A percentile compares a stretch with the other conserved stretches of the same genome.
Conservation (phyloP, 345 rosid species). For the Rhizophora mangle region DNA sequence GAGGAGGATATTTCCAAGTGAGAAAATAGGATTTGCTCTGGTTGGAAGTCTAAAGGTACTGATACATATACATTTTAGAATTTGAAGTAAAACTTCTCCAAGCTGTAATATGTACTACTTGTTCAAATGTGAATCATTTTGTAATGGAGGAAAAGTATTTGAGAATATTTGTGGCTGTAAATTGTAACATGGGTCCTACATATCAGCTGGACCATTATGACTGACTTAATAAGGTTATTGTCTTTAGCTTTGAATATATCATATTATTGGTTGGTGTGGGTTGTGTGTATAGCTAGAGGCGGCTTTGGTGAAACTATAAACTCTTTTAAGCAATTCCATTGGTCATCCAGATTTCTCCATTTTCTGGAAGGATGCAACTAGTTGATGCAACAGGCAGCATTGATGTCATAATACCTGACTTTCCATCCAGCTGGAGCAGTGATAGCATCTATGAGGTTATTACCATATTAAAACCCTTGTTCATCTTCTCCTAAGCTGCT, state of each 20-base stretch:
- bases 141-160: neutral
- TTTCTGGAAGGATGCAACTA: conserved; percentile 73
- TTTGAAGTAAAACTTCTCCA: neutral
- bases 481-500: conserved; percentile 19
- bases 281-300: conserved; percentile 9
- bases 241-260: no score
- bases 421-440: conserved; percentile 51
- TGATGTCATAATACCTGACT: conserved; percentile 62
- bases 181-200: no score
- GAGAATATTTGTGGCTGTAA: no score
- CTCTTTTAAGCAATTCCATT: conserved; percentile 12
- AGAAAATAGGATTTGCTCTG: conserved; percentile 51
- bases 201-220: no score
- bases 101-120: neutral
- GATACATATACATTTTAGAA: conserved; percentile 1
- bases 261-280: no score
- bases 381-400: conserved; percentile 69
- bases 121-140: conserved; percentile 1
- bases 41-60: conserved; percentile 75
- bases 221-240: no score
- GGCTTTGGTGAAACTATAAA: conserved; percentile 7
- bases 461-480: neutral
- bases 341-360: conserved; percentile 46
- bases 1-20: conserved; percentile 51
- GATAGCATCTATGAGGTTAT: conserved; percentile 60